phyloP scores from a whole-genome alignment of 345 rosid species.

The Triadica sebifera region DNA sequence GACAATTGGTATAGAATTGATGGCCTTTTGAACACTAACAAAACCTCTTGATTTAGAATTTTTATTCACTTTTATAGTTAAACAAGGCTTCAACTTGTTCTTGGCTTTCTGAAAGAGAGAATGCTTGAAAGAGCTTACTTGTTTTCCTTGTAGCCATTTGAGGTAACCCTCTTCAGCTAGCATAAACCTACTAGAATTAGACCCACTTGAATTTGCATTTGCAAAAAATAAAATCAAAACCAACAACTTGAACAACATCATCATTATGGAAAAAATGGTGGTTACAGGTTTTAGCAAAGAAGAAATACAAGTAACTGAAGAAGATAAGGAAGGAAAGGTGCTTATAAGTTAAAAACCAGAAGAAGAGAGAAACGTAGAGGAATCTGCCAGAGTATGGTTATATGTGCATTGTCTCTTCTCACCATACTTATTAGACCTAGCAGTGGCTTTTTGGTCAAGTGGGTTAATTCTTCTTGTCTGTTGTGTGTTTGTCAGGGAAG shows the following conservation, averaged over 20 bases:
- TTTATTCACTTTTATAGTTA: slow-evolving; percentile 30
- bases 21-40: slow-evolving; percentile 32
- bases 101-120: slow-evolving; percentile 23
- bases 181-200: slow-evolving; percentile 21
- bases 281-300: neutral
- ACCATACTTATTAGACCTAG: slow-evolving; percentile 12
- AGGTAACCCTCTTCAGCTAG: slow-evolving; percentile 29
- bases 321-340: slow-evolving; percentile 7
- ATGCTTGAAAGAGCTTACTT: slow-evolving; percentile 27
- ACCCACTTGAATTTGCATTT: slow-evolving; percentile 19
- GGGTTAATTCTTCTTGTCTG: slow-evolving; percentile 9
- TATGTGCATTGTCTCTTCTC: slow-evolving; percentile 11
- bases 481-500: slow-evolving; percentile 11
- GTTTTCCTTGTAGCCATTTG: slow-evolving; percentile 28
- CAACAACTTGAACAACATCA: slow-evolving; percentile 24
- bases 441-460: slow-evolving; percentile 5
- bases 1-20: slow-evolving; percentile 33
- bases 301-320: neutral
- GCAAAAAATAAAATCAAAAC: slow-evolving; percentile 26
- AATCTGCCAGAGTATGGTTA: slow-evolving; percentile 22
- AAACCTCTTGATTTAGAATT: slow-evolving; percentile 20
- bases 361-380: slow-evolving; percentile 9
- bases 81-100: slow-evolving; percentile 38
- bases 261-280: no score
- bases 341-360: neutral